Evolutionary conservation across 1,284 basidiomycete species (phyloP), one percentile per base, ranked within the genome.

Genomic region (Caloboletus firmus): DNA sequence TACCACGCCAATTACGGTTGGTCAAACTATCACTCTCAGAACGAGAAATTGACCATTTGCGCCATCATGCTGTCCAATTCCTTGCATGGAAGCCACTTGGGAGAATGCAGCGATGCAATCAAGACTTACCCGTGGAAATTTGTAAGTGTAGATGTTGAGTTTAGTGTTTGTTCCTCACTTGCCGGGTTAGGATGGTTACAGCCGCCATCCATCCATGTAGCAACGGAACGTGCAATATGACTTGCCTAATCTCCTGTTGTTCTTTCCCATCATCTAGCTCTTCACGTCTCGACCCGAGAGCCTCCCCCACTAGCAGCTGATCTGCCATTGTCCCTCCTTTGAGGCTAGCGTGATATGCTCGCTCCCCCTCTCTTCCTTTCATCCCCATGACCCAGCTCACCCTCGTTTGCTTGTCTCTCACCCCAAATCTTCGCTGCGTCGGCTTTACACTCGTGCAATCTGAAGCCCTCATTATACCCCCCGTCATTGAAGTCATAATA

Each of bases 381-480:
- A 35, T 47, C 49, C 41, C 39, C 5, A 69, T 71, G 67, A 55
- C 17, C 49, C 51, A 66, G 54, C 74, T 73, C 72, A 72, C 62
- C 67, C 73, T 79, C 55, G 71, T 83, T 63, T 91, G 89, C 71
- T 74, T 91, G 57, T 91, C 89, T 36, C 74, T 81, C 41, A 80
- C 84, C 54, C 72, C 85, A 39, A 87, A 82, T 59, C 78, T 91
- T 59, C 88, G 89, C 58, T 91, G 89, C 66, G 70, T 80, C 58
- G 75, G 78, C 41, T 76, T 86, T 57, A 75, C 77, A 51, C 65
- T 60, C 48, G 59, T 75, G 34, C 72, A 89, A 69, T 76, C 74
- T 54, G 70, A 72, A 32, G 61, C 79, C 41, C 71, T 90, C 49
- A 69, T 89, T 56, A 76, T 89, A 55, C 87, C 87, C 20, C 76